Evolutionary conservation across 2,329 filamentous ascomycete species (phyloP), one percentile per base, ranked within the genome.

Genomic region (Paramyrothecium roridum): DNA sequence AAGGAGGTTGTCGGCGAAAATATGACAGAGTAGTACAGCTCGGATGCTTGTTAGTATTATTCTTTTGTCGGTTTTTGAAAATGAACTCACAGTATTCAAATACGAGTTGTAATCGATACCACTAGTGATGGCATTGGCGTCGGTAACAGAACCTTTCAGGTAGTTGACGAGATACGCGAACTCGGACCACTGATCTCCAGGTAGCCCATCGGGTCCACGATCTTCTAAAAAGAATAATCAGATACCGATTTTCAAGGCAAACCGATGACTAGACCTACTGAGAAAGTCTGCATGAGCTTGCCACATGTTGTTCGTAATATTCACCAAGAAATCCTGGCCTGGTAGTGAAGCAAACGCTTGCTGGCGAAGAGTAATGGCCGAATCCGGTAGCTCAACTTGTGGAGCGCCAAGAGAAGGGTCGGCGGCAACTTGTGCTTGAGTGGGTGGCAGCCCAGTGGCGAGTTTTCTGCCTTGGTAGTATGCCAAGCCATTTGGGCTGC

Each of bases 141-240:
- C 33, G 12, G 37, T 40, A 3, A 45, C 21, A 16, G 33, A 45
- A 26, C 76, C 76, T 16, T 79, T 78, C 11, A 88, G 74, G 33
- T 80, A 78, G 64, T 88, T 84, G 19, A 79, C 78, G 54, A 88
- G 71, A 60, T 85, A 89, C 1, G 76, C 81, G 21, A 83, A 83
- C 61, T 88, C 86, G 13, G 84, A 87, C 78, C 83, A 89, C 52
- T 82, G 74, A 63, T 88, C 86, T 21, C 85, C 78, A 2, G 81
- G 82, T 8, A 74, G 61, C 11, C 73, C 75, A n/a, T 62, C 65
- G 1, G 75, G 62, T 2, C 75, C 76, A 26, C 48, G 48, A n/a
- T 50, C n/a, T 22, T 50, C 48, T 50, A 13, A 8, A 50, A 16
- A 4, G 13, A 26, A 6, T 17, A 13, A 43, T 50, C 13, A 50